A percentile compares a stretch with the other conserved stretches of the same genome.
phyloP scores from a whole-genome alignment of 2,329 filamentous ascomycete genomes.

The Tolypocladium cylindrosporum region DNA sequence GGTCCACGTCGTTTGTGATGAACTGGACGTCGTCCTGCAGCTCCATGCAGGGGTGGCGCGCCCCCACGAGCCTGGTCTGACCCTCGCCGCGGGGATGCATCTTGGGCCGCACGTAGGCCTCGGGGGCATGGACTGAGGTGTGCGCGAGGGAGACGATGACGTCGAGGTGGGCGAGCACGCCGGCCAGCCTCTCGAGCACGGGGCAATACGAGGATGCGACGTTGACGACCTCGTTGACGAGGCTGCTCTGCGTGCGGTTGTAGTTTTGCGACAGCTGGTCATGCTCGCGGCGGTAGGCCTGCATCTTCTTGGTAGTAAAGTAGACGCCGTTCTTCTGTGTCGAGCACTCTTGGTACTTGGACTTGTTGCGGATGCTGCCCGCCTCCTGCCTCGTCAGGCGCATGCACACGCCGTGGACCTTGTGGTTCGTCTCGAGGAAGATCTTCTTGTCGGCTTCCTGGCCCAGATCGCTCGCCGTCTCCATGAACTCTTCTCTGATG shows the following conservation, averaged over 20 bases:
- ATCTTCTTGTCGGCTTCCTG: constrained; percentile 98
- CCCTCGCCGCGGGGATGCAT: constrained; percentile 84
- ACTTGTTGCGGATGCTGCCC: constrained; percentile 85
- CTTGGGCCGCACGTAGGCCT: constrained; percentile 80
- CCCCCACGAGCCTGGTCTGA: constrained; percentile 82
- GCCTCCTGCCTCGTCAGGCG: constrained; percentile 85
- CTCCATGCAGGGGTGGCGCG: constrained; percentile 94
- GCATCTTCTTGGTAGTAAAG: constrained; percentile 81
- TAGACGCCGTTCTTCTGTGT: constrained; percentile 99
- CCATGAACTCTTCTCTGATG: constrained; percentile 73
- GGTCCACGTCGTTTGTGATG: constrained; percentile 91
- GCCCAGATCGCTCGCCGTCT: constrained; percentile 68
- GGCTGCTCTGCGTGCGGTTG: constrained; percentile 82
- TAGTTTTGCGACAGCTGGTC: constrained; percentile 93
- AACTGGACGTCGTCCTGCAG: constrained; percentile 98
- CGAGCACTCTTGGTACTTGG: constrained; percentile 83
- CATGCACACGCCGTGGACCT: constrained; percentile 94
- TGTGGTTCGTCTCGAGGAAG: constrained; percentile 84
- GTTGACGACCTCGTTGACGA: constrained; percentile 85
- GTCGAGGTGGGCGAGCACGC: constrained; percentile 83
- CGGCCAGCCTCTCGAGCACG: constrained; percentile 80
- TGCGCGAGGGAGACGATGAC: constrained; percentile 93
- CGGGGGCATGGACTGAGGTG: constrained; percentile 84
- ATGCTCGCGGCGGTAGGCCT: constrained; percentile 75
- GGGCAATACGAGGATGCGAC: constrained; percentile 94